Conservation (phyloP, 2,329 filamentous ascomycete species). For the Aspergillus sp. region DNA sequence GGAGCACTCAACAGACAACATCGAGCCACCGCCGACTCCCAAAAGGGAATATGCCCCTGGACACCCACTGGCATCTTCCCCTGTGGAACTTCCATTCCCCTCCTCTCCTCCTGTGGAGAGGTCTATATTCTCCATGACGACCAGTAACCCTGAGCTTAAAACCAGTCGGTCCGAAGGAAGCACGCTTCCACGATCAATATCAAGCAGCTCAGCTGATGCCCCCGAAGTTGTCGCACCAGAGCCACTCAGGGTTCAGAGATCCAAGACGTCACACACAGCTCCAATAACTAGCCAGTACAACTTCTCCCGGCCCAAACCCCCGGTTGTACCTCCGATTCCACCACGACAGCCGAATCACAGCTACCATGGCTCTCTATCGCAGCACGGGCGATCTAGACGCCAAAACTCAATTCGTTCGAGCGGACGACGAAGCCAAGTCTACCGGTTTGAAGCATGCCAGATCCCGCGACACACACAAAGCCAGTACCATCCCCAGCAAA, state of each 20-base stretch:
- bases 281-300: conserved; percentile 22
- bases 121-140: background rate
- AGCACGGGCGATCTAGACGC: conserved; percentile 12
- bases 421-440: conserved; percentile 18
- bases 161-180: background rate
- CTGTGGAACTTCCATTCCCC: background rate
- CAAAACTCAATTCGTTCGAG: conserved; percentile 17
- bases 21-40: conserved; percentile 7
- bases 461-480: conserved; percentile 31
- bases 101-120: background rate
- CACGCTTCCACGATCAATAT: conserved; percentile 28
- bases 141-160: background rate
- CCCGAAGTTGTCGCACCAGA: conserved; percentile 35
- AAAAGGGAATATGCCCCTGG: conserved; percentile 8
- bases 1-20: conserved; percentile 27
- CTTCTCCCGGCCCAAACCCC: conserved; percentile 29
- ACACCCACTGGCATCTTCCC: conserved; percentile 3
- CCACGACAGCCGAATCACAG: conserved; percentile 8
- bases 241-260: conserved; percentile 29
- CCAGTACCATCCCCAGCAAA: conserved; percentile 27
- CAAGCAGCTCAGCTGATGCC: conserved; percentile 38
- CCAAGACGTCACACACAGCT: conserved; percentile 23
- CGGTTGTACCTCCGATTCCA: conserved; percentile 20
- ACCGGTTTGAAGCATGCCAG: conserved; percentile 29
- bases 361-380: conserved; percentile 10